Percentiles rank a stretch among this genome's conserved stretches.
These are phyloP conservation scores for Fusarium haematococcum DNA, from an alignment of 2,329 filamentous ascomycete genomes.

Conservation along the genomic window DNA sequence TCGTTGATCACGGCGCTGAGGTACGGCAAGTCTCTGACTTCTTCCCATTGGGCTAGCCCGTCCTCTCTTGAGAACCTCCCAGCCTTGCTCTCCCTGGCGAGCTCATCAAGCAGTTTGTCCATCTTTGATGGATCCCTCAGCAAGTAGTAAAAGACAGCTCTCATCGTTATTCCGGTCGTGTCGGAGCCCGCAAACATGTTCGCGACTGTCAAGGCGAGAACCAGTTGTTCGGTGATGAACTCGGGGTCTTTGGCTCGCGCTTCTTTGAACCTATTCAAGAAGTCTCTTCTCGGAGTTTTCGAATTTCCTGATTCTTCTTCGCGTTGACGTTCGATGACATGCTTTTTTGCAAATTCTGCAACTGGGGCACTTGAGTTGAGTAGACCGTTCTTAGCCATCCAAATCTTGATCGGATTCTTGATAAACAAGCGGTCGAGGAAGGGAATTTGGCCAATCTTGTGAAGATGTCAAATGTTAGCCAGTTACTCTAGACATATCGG, in stretches of 20 bases:
- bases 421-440: constrained; percentile 75
- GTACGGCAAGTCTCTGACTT: constrained; percentile 77
- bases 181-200: constrained; percentile 81
- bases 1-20: constrained; percentile 85
- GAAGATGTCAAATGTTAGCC: background rate
- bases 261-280: constrained; percentile 78
- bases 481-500: background rate
- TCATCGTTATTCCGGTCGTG: constrained; percentile 80
- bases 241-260: constrained; percentile 73
- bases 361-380: constrained; percentile 77
- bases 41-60: constrained; percentile 74
- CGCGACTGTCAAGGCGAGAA: constrained; percentile 70
- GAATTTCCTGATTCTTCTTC: constrained; percentile 52
- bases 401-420: constrained; percentile 79
- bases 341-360: constrained; percentile 74
- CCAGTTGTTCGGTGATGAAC: constrained; percentile 76
- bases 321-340: constrained; percentile 71
- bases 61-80: constrained; percentile 63
- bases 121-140: constrained; percentile 69
- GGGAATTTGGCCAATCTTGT: constrained; percentile 77
- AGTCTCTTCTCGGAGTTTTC: constrained; percentile 56
- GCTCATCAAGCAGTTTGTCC: constrained; percentile 66
- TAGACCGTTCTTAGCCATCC: constrained; percentile 73
- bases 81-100: constrained; percentile 66
- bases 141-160: constrained; percentile 78